Conservation (phyloP, 1,139 yeast species). For the Kluyveromyces sp. region DNA sequence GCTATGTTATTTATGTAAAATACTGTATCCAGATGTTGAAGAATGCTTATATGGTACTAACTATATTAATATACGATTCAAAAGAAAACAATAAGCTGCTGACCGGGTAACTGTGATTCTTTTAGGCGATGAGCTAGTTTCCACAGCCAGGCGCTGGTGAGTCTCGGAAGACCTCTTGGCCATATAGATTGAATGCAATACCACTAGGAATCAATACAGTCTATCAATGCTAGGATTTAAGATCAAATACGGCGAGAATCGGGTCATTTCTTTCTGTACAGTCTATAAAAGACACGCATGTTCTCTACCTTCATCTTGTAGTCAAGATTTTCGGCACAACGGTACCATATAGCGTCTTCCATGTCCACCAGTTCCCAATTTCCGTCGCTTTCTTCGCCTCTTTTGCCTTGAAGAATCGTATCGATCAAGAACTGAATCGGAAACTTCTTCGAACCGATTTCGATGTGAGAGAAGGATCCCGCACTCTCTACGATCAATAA, state of each 20-base stretch:
- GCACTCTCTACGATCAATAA: slow-evolving; percentile 79
- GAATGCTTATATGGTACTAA: too few species aligned
- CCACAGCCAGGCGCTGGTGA: too few species aligned
- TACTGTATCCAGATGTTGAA: too few species aligned
- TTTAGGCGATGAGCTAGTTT: too few species aligned
- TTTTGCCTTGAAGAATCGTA: slow-evolving; percentile 56
- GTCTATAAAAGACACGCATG: slow-evolving; percentile 77
- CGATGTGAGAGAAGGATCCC: slow-evolving; percentile 78
- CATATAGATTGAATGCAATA: too few species aligned
- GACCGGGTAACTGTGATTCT: not conserved
- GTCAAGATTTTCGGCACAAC: slow-evolving; percentile 47
- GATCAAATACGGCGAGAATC: not conserved
- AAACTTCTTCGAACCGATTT: slow-evolving; percentile 65
- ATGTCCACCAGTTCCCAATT: slow-evolving; percentile 60
- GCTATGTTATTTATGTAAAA: too few species aligned
- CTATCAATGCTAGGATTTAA: not conserved
- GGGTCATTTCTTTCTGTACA: slow-evolving; percentile 46
- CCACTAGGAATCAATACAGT: too few species aligned
- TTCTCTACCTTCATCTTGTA: slow-evolving; percentile 75
- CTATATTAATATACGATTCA: too few species aligned
- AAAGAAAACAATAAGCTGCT: not conserved
- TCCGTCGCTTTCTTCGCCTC: slow-evolving; percentile 40
- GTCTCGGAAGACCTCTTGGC: too few species aligned
- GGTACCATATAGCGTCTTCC: slow-evolving; percentile 78
- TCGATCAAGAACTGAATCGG: slow-evolving; percentile 80